Evolutionary conservation across 2,329 filamentous ascomycete genomes (phyloP).

Genomic region (Microcyclosporella mali): DNA sequence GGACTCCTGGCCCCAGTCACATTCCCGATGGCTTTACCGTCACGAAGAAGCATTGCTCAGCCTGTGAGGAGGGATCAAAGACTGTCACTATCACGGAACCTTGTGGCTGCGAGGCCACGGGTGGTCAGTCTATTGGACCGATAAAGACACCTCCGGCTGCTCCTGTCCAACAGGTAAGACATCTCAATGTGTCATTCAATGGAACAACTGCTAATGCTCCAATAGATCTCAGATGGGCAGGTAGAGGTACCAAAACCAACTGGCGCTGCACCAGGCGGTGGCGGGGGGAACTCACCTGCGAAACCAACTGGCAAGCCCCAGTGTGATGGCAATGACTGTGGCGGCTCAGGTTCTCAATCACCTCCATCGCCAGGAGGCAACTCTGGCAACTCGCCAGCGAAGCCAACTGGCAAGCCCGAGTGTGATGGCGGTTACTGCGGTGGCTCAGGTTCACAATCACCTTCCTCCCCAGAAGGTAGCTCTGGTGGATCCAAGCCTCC

Average conservation of each 20-base stretch:
- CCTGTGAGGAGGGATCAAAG: slow-evolving; percentile 26
- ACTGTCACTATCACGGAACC: slow-evolving; percentile 33
- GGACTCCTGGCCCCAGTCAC: slow-evolving; percentile 28
- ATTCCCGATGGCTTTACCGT: slow-evolving; percentile 33
- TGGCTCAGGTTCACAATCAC: neutral
- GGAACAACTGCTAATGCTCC: neutral
- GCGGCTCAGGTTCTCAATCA: neutral
- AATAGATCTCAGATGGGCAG: slow-evolving; percentile 17
- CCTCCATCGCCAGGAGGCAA: neutral
- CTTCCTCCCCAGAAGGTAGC: neutral
- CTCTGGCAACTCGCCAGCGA: neutral
- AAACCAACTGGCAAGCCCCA: neutral
- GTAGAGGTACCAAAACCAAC: slow-evolving; percentile 9
- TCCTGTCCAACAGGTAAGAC: slow-evolving; percentile 14
- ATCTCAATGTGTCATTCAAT: neutral
- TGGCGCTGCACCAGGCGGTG: neutral
- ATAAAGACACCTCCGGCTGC: slow-evolving; percentile 10
- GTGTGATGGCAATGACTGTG: slow-evolving; percentile 1
- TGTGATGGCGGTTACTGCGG: slow-evolving; percentile 1
- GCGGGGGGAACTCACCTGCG: neutral
- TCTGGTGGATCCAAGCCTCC: slow-evolving; percentile 1
- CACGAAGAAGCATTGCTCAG: slow-evolving; percentile 30
- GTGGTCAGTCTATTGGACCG: slow-evolving; percentile 18
- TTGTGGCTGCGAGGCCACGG: slow-evolving; percentile 30
- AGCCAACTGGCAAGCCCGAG: neutral